These are phyloP conservation scores for Paecilomyces fulvus DNA, from an alignment of 2,329 filamentous ascomycete genomes.

Conservation along the genomic window DNA sequence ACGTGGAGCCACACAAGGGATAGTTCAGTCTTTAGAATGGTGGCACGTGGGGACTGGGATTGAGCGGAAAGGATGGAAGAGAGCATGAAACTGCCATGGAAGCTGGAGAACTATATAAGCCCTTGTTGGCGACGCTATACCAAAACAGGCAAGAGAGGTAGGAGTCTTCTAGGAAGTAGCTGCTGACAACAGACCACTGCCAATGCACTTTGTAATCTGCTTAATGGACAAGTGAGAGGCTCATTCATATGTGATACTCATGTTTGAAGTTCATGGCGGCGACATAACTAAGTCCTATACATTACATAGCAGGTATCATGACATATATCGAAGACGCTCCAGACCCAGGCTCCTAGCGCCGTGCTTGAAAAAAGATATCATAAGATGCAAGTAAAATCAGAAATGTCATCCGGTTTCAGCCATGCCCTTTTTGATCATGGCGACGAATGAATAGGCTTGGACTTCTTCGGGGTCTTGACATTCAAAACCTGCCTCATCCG, in stretches of 20 bases:
- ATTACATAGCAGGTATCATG: not conserved
- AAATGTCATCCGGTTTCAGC: not conserved
- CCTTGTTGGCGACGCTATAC: no score
- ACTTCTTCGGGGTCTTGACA: conserved; percentile 52
- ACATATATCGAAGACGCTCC: not conserved
- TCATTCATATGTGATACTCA: not conserved
- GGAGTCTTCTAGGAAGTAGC: no score
- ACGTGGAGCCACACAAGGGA: not conserved
- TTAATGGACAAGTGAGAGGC: not conserved
- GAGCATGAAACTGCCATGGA: no score
- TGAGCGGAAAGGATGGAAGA: no score
- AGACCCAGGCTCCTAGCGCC: not conserved
- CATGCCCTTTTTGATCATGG: not conserved
- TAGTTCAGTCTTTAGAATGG: no score
- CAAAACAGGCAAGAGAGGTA: no score
- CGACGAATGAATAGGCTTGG: conserved; percentile 6
- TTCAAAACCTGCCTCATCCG: conserved; percentile 65
- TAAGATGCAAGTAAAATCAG: not conserved
- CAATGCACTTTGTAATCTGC: not conserved
- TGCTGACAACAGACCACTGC: no score
- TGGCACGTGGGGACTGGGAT: no score
- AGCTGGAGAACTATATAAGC: no score
- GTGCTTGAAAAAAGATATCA: not conserved
- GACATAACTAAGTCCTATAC: not conserved
- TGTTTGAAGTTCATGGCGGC: not conserved